These are phyloP conservation scores for Coprinellus micaceus DNA, from an alignment of 768 basidiomycete species.

Conservation along the genomic window DNA sequence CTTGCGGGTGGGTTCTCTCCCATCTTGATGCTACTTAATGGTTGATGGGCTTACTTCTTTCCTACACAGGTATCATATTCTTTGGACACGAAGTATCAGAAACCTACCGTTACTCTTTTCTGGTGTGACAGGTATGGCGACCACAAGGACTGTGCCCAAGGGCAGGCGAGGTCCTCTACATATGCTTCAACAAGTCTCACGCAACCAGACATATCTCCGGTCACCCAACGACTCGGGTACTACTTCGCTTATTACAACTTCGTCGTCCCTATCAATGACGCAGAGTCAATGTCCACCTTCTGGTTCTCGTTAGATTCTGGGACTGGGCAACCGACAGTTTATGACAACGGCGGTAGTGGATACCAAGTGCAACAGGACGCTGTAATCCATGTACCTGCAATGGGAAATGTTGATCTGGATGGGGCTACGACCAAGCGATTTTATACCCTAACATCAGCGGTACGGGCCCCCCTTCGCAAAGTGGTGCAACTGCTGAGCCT, in stretches of 20 bases:
- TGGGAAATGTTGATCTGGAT: slow-evolving; percentile 17
- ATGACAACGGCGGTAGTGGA: slow-evolving; percentile 33
- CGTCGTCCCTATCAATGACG: slow-evolving; percentile 27
- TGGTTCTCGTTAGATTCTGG: slow-evolving; percentile 39
- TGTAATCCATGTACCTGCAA: slow-evolving; percentile 30
- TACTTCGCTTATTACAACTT: slow-evolving; percentile 33
- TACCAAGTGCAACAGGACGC: slow-evolving; percentile 33
- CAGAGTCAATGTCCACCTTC: slow-evolving; percentile 34
- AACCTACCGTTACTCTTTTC: slow-evolving; percentile 22
- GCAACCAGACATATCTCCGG: slow-evolving; percentile 25
- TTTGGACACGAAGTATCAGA: slow-evolving; percentile 20
- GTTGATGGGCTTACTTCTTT: not conserved
- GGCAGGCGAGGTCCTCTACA: slow-evolving; percentile 17
- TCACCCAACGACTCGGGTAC: slow-evolving; percentile 24
- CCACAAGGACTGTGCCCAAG: slow-evolving; percentile 20
- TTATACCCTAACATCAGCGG: slow-evolving; percentile 14
- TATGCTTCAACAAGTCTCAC: slow-evolving; percentile 18
- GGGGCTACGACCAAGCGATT: slow-evolving; percentile 3
- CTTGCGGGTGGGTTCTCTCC: slow-evolving; percentile 24
- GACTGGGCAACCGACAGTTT: slow-evolving; percentile 23
- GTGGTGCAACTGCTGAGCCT: not conserved
- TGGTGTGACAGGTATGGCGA: slow-evolving; percentile 34
- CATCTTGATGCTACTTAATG: not conserved
- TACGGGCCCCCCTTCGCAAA: not conserved
- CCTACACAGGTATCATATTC: slow-evolving; percentile 23